Conservation (phyloP, 495 filamentous ascomycete genomes). For the Penicillium alfredii region DNA sequence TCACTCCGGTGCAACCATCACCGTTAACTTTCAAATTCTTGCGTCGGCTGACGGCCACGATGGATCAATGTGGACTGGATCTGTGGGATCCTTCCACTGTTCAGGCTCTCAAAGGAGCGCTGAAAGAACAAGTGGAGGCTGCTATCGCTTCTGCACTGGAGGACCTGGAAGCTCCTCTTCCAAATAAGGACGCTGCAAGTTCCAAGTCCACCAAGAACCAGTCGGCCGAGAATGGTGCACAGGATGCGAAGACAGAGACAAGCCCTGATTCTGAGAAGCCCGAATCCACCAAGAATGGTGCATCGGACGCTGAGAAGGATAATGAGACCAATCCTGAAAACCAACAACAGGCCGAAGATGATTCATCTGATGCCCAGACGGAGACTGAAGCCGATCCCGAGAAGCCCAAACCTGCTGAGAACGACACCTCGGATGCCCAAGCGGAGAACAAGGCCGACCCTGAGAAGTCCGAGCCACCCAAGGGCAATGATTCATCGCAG, state of each 20-base stretch:
- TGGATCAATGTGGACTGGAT: constrained; percentile 68
- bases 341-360: neutral
- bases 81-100: constrained; percentile 77
- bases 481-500: constrained; percentile 3
- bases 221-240: constrained; percentile 1
- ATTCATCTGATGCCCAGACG: too few species aligned
- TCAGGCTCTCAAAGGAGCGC: constrained; percentile 49
- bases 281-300: constrained; percentile 10
- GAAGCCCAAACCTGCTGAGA: constrained; percentile 1
- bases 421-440: neutral
- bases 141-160: constrained; percentile 18
- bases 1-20: constrained; percentile 76
- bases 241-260: neutral
- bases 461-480: constrained; percentile 5
- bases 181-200: neutral
- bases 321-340: neutral
- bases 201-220: constrained; percentile 6
- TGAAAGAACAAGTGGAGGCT: constrained; percentile 34
- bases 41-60: constrained; percentile 54
- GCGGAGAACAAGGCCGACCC: constrained; percentile 2
- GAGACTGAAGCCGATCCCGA: constrained; percentile 7
- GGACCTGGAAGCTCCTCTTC: constrained; percentile 17
- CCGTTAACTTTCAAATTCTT: constrained; percentile 70
- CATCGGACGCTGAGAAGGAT: too few species aligned
- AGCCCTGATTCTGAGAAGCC: constrained; percentile 2